Conservation (phyloP, 306 rosid genomes). For the Lathyrus tuberosus region DNA sequence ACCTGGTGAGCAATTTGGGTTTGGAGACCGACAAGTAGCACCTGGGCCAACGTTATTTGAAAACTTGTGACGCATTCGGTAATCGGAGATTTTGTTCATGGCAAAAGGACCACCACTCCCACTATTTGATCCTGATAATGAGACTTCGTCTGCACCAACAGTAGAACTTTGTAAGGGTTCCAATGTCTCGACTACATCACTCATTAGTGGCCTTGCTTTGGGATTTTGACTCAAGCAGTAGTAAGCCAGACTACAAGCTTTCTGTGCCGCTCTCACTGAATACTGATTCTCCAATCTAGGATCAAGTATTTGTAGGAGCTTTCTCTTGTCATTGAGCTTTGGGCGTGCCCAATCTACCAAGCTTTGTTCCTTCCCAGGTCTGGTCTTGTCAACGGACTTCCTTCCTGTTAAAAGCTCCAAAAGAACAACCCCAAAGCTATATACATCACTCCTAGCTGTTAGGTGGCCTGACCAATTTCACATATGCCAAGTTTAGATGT, state of each 20-base stretch:
- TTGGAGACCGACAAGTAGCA: slow-evolving; percentile 81
- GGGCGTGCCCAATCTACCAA: slow-evolving; percentile 99
- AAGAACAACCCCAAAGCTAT: slow-evolving; percentile 98
- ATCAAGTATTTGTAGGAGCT: slow-evolving; percentile 91
- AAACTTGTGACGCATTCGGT: slow-evolving; percentile 74
- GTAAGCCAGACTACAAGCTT: slow-evolving; percentile 99
- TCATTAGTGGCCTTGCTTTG: slow-evolving; percentile 99
- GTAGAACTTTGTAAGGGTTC: slow-evolving; percentile 89
- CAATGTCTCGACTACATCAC: slow-evolving; percentile 96
- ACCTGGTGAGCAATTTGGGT: slow-evolving; percentile 85
- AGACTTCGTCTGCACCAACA: slow-evolving; percentile 60
- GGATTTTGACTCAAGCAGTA: slow-evolving; percentile 98
- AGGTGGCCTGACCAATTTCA: slow-evolving; percentile 82
- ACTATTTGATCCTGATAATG: slow-evolving; percentile 59
- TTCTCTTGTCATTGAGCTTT: slow-evolving; percentile 94
- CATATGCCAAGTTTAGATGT: slow-evolving; percentile 37
- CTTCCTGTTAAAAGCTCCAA: slow-evolving; percentile 97
- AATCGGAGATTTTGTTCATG: slow-evolving; percentile 66
- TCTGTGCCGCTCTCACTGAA: slow-evolving; percentile 95
- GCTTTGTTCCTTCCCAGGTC: slow-evolving; percentile 95
- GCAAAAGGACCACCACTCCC: slow-evolving; percentile 58
- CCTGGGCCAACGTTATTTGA: slow-evolving; percentile 79
- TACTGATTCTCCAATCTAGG: slow-evolving; percentile 93
- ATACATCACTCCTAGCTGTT: slow-evolving; percentile 97
- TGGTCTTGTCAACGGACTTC: slow-evolving; percentile 91